Base-by-base conservation (phyloP, 352 stramenopile species). In the Phytophthora rubi region DNA sequence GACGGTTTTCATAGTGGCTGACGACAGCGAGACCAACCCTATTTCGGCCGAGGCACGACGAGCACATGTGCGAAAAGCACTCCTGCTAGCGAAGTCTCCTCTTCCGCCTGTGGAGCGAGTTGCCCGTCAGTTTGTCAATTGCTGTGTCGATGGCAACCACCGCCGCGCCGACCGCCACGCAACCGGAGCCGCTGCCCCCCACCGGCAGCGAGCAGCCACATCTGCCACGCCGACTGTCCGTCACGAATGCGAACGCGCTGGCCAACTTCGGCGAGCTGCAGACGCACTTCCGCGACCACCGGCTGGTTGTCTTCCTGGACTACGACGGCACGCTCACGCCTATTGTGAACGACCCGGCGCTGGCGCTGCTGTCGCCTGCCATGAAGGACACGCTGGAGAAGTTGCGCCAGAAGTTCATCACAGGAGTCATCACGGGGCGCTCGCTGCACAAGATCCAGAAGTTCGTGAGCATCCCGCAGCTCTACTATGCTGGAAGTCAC, bases 401-500 rank as follows among this genome's bases (percentile, higher is more conserved):
- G 51, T 74, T 97, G 44, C 84, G 81, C 37, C 70, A 88, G 65
- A 84, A 88, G 15, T 97, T 94, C 65, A 89, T 91, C 39, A 94
- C 91, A 4, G 91, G 90, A 7, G 82, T 97, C 18, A 95, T 97
- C 59, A 95, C 79, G 48, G 91, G 91, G 4, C 86, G 91, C 18
- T 94, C 89, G 62, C 81, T 97, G 55, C 71, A 79, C 59, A 97
- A 97, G 76, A 97, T 97, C 66, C 87, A 93, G 56, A 85, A 91
- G 56, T 97, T 97, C 59, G 90, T 97, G 26, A 75, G 77, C 65
- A 94, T 97, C 57, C 88, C 87, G 18, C 82, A 95, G 57, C 67
- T 97, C 42, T 96, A 97, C 62, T 97, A 97, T 58, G 91, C 91
- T 2, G 91, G 91, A 48, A 97, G 88, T 53, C 91, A 97, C 59